Evolutionary conservation across 1,284 basidiomycete genomes (phyloP), one percentile per base, ranked within the genome.

Genomic region (Moniliophthora roreri): DNA sequence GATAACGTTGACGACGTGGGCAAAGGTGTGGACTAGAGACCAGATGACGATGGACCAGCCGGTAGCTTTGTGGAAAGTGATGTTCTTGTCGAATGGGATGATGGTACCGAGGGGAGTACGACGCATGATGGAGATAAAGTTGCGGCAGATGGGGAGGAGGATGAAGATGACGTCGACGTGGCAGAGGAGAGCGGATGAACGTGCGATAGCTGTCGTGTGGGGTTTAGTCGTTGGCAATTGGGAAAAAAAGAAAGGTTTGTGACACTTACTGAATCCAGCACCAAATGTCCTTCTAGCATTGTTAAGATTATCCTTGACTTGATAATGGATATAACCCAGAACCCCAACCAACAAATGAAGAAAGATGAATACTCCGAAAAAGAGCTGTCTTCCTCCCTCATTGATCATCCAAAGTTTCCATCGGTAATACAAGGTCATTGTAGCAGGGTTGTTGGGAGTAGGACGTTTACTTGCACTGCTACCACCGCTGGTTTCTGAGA

Each of bases 151-250:
- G 24, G 93, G 93, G 26, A 96, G 80, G 48, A 95, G 83, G 69
- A 96, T 94, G 76, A 95, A 90, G 57, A 91, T 85, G 50, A 93
- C 85, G 71, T 95, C 90, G 62, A 95, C 80, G 62, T 95, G 92
- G n/a, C 95, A 80, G 41, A 93, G 84, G 41, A 95, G 82, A 4
- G 93, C 93, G 41, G 93, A 89, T 3, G 86, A 73, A 69, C 91
- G 85, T 45, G 93, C 92, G 57, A 91, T 88, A 40, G 85, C 91
- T 93, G 52, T 3, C 35, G n/a, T n/a, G n/a, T n/a, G n/a, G n/a
- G n/a, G n/a, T 38, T 4, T n/a, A 38, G 20, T 18, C 5, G 37
- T 5, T 38, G 37, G 11, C 5, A 5, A 4, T n/a, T 6, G 20
- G 42, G 26, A 52, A 34, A 53, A 44, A 21, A 21, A 34, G 13